Evolutionary conservation across 331 rosid genomes (phyloP).

Genomic region (Quercus lobata): DNA sequence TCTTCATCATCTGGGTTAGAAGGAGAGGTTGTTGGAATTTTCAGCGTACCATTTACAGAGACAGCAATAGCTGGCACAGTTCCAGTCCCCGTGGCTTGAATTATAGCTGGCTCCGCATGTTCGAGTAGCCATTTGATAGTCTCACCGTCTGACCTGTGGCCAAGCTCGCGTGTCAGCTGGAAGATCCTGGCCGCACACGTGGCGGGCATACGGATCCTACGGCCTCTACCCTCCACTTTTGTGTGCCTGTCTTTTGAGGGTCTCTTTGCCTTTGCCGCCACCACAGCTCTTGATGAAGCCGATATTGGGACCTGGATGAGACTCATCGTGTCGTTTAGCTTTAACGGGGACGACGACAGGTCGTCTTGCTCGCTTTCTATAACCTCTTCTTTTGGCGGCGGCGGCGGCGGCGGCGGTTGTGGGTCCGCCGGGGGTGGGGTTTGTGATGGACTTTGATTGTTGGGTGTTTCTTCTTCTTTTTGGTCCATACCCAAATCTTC

Average conservation of each 20-base stretch:
- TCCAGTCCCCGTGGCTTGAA: conserved; percentile 84
- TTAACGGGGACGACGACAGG: not conserved
- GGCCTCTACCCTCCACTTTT: conserved; percentile 87
- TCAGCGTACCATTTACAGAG: conserved; percentile 66
- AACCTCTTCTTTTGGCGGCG: conserved; percentile 52
- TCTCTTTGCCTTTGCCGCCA: conserved; percentile 12
- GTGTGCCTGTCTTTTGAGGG: conserved; percentile 84
- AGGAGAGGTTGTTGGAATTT: conserved; percentile 69
- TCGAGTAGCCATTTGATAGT: conserved; percentile 82
- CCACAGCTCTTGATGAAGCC: not conserved
- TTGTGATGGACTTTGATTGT: conserved; percentile 20
- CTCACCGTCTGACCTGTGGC: conserved; percentile 85
- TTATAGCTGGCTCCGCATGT: conserved; percentile 69
- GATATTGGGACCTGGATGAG: conserved; percentile 26
- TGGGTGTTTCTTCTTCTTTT: conserved; percentile 14
- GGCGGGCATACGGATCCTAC: conserved; percentile 88
- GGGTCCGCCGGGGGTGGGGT: conserved; percentile 11
- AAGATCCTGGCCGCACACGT: conserved; percentile 79
- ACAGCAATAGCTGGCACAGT: conserved; percentile 89
- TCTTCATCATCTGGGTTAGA: conserved; percentile 53
- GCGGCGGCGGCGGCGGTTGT: conserved; percentile 1
- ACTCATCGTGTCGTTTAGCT: not conserved
- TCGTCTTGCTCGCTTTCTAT: conserved; percentile 27
- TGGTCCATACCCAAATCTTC: conserved; percentile 14
- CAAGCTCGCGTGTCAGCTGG: conserved; percentile 76